phyloP scores from a whole-genome alignment of 2,329 filamentous ascomycete genomes.

The Aspergillaceae sp. region DNA sequence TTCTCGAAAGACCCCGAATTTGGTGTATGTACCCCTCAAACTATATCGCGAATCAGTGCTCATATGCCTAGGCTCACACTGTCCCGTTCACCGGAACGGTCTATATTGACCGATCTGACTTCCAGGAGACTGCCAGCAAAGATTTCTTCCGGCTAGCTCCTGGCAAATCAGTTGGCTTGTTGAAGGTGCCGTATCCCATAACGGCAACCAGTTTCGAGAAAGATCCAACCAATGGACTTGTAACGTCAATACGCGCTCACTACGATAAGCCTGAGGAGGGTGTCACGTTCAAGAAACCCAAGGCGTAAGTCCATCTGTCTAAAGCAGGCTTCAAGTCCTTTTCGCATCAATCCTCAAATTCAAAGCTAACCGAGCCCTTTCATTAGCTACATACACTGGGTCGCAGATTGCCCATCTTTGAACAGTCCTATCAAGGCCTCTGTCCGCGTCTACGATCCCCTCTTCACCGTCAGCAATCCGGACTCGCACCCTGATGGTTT shows the following conservation, averaged over 20 bases:
- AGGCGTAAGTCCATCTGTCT: too few species aligned
- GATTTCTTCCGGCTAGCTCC: slow-evolving; percentile 74
- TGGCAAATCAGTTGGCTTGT: slow-evolving; percentile 63
- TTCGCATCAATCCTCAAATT: too few species aligned
- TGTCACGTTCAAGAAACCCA: slow-evolving; percentile 55
- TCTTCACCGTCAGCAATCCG: slow-evolving; percentile 83
- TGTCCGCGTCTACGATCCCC: slow-evolving; percentile 66
- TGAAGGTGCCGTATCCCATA: slow-evolving; percentile 62
- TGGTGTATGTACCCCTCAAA: slow-evolving; percentile 20
- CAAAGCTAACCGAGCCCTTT: too few species aligned
- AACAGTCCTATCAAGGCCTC: slow-evolving; percentile 56
- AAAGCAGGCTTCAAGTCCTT: too few species aligned
- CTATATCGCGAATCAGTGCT: slow-evolving; percentile 9
- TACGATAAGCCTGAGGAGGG: slow-evolving; percentile 60
- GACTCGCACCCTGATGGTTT: slow-evolving; percentile 67
- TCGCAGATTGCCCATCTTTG: slow-evolving; percentile 58
- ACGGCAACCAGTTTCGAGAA: slow-evolving; percentile 60
- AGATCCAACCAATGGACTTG: slow-evolving; percentile 53
- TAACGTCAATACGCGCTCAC: slow-evolving; percentile 58
- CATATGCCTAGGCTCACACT: too few species aligned
- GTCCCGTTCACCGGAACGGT: slow-evolving; percentile 65
- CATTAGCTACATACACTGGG: slow-evolving; percentile 87
- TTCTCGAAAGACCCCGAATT: slow-evolving; percentile 65
- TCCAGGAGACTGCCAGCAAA: slow-evolving; percentile 61
- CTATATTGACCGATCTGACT: slow-evolving; percentile 76